Conservation (phyloP, 768 basidiomycete genomes). For the Suillus ampliporus region DNA sequence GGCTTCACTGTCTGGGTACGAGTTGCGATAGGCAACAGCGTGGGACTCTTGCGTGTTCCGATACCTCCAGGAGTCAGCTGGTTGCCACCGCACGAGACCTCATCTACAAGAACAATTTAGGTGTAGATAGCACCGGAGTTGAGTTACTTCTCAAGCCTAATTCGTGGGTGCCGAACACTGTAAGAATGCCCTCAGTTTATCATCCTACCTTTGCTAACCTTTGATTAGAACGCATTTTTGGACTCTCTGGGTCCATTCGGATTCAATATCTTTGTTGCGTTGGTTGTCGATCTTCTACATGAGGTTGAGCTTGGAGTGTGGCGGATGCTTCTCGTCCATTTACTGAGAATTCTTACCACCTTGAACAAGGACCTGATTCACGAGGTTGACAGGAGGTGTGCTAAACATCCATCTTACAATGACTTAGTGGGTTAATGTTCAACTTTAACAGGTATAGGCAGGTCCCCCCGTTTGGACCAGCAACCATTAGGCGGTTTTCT, state of each 20-base stretch:
- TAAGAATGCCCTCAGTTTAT: conserved; percentile 16
- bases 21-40: conserved; percentile 2
- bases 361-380: conserved; percentile 40
- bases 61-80: neutral
- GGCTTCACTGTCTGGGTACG: conserved; percentile 29
- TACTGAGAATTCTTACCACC: conserved; percentile 39
- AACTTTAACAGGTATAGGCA: conserved; percentile 30
- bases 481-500: conserved; percentile 35
- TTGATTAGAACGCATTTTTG: conserved; percentile 43
- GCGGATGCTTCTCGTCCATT: conserved; percentile 40
- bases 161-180: conserved; percentile 39
- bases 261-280: conserved; percentile 29
- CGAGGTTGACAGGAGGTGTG: conserved; percentile 36
- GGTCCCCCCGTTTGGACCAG: conserved; percentile 36
- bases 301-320: conserved; percentile 44
- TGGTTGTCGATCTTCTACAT: conserved; percentile 44
- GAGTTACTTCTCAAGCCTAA: conserved; percentile 30
- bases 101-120: conserved; percentile 23
- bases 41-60: neutral
- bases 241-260: conserved; percentile 20
- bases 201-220: conserved; percentile 11
- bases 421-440: conserved; percentile 15
- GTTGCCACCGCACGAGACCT: conserved; percentile 6
- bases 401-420: conserved; percentile 39
- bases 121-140: conserved; percentile 34